Evolutionary conservation across 2,329 filamentous ascomycete genomes (phyloP), one percentile per base, ranked within the genome.

Genomic region (Exutisphaerella laricina): DNA sequence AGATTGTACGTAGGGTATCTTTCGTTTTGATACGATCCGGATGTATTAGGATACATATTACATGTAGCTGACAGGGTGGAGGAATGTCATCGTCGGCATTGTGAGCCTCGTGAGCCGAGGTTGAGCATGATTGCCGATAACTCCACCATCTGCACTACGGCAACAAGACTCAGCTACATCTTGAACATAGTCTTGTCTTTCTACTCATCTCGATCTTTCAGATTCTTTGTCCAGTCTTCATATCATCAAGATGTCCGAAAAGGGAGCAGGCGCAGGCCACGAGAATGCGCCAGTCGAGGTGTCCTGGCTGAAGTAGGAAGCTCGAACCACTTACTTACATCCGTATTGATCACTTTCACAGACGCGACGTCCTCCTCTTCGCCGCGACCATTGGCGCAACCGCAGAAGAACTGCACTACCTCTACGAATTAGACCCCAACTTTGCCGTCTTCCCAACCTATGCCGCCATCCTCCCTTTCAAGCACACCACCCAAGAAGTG

Each of bases 381-480:
- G 88, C 89, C 56, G 84, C 84, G 67, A 90, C 84, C 69, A 90
- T 96, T 64, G 89, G 89, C 43, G 82, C 77, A 61, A 90, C 79
- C 9, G 75, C 77, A n/a, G 82, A 94, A 57, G 89, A 96, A 73
- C 79, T 95, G 60, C 88, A 95, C 63, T 94, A 90, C 63, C 81
- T 95, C 69, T 96, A 88, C 59, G 88, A 96, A 69, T 78, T 94
- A 39, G 83, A 95, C 64, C 87, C 88, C 33, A 76, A 85, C 45
- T 96, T 96, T 65, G 69, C 83, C 49, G 84, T 86, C 57, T 96
- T 96, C 67, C 89, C 89, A 13, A 94, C 88, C 31, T 94, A 94
- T 66, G 79, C 87, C 14, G 75, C 90, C 53, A 79, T 92, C 58
- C 79, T 94, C 31, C 80, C 85, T 29, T 94, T 94, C 78, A 94